Conservation (phyloP, 176 grass and related monocot species). For the Avena insularis region DNA sequence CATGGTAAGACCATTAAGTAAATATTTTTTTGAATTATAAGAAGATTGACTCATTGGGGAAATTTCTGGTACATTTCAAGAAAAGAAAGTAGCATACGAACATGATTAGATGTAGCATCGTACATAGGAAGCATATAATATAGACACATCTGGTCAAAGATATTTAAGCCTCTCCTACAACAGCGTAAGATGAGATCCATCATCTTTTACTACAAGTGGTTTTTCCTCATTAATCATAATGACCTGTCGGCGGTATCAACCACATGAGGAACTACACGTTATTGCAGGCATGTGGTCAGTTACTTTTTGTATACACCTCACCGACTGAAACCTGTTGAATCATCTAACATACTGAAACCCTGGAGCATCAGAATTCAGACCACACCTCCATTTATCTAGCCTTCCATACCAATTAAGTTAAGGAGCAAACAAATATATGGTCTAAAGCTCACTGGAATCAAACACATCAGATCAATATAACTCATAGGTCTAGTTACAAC, state of each 20-base stretch:
- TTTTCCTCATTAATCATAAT: neutral
- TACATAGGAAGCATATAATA: neutral
- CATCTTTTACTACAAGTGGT: too few relatives aligned
- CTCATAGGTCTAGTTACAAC: too few relatives aligned
- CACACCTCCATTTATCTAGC: too few relatives aligned
- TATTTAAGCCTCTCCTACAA: too few relatives aligned
- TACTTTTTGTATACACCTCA: neutral
- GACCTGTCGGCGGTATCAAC: neutral
- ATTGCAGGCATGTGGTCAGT: neutral
- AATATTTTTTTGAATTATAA: neutral
- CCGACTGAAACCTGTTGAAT: neutral
- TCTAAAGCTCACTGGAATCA: too few relatives aligned
- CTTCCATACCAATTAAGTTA: too few relatives aligned
- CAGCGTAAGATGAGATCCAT: too few relatives aligned
- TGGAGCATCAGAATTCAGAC: too few relatives aligned
- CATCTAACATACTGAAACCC: too few relatives aligned
- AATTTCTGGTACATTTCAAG: neutral
- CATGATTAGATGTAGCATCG: neutral
- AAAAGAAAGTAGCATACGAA: neutral
- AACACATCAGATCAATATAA: too few relatives aligned
- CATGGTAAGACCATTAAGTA: neutral
- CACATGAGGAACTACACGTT: neutral
- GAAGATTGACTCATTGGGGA: neutral
- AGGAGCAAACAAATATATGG: too few relatives aligned
- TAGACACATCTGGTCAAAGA: neutral